A percentile compares a stretch with the other conserved stretches of the same genome.
Conservation (phyloP, 2,329 filamentous ascomycete species). For the Botryotinia convoluta region DNA sequence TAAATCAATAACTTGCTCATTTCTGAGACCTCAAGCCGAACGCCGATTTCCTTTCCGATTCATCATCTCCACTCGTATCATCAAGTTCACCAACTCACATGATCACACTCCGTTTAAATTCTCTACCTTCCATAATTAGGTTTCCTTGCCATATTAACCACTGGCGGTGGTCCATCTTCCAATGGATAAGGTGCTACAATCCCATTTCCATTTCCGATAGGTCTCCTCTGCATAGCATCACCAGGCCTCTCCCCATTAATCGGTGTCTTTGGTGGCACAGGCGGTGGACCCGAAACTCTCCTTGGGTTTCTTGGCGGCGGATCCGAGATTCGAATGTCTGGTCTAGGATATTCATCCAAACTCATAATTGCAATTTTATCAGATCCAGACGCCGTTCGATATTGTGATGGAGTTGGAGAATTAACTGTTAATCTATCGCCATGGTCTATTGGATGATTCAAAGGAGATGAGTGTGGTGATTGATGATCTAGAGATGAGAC, state of each 20-base stretch:
- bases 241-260: conserved; percentile 50
- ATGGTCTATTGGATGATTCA: conserved; percentile 38
- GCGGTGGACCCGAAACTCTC: conserved; percentile 57
- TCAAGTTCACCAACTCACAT: neutral
- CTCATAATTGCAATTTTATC: conserved; percentile 68
- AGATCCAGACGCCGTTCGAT: conserved; percentile 54
- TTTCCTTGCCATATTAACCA: conserved; percentile 82
- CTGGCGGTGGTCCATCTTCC: conserved; percentile 75
- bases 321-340: conserved; percentile 22
- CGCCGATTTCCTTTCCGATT: neutral
- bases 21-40: neutral
- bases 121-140: conserved; percentile 46
- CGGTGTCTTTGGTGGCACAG: conserved; percentile 74
- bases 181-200: conserved; percentile 65
- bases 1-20: neutral
- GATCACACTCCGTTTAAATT: neutral
- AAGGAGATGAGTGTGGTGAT: conserved; percentile 15
- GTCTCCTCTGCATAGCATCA: conserved; percentile 27
- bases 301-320: conserved; percentile 15
- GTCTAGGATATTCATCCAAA: conserved; percentile 56
- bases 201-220: conserved; percentile 23
- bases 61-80: neutral
- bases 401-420: conserved; percentile 59
- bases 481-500: conserved; percentile 29
- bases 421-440: conserved; percentile 55